Percentiles rank a stretch among this genome's conserved stretches.
phyloP scores from a whole-genome alignment of 352 stramenopile species.

The Pythium insidiosum region DNA sequence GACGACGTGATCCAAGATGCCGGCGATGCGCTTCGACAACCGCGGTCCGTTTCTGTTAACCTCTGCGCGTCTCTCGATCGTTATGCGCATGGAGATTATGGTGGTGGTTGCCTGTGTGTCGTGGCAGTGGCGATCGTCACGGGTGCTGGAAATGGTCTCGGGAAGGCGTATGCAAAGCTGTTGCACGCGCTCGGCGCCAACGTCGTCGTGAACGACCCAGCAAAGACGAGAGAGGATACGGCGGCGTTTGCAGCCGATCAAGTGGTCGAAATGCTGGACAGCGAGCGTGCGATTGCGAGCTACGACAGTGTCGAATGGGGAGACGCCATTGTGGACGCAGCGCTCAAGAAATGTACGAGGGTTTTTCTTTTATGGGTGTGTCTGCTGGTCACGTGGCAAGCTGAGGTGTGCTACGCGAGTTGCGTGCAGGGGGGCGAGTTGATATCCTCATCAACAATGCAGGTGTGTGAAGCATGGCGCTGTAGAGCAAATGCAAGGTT shows the following conservation, averaged over 20 bases:
- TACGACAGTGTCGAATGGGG: conserved; percentile 72
- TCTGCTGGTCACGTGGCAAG: too few relatives aligned
- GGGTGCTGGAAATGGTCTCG: conserved; percentile 77
- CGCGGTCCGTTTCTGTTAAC: conserved; percentile 26
- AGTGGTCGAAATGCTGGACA: conserved; percentile 46
- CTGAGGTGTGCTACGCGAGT: too few relatives aligned
- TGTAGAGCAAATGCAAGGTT: too few relatives aligned
- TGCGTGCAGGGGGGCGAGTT: conserved; percentile 50
- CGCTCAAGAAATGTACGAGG: conserved; percentile 65
- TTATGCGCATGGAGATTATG: background rate
- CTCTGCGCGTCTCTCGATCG: background rate
- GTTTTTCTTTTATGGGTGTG: too few relatives aligned
- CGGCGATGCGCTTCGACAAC: conserved; percentile 41
- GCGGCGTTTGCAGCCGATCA: conserved; percentile 40
- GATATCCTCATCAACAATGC: conserved; percentile 94
- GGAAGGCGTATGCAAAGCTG: conserved; percentile 72
- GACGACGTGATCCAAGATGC: background rate
- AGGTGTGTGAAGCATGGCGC: conserved; percentile 19
- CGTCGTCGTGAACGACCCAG: conserved; percentile 82
- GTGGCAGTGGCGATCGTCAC: conserved; percentile 77
- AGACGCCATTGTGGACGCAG: conserved; percentile 75
- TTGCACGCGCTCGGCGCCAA: conserved; percentile 56
- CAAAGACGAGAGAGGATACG: conserved; percentile 18
- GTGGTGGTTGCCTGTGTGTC: too few relatives aligned
- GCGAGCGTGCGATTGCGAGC: conserved; percentile 45